Percentiles rank a stretch among this genome's conserved stretches.
Conservation (phyloP, 2,329 filamentous ascomycete genomes). For the Cercospora sp. region DNA sequence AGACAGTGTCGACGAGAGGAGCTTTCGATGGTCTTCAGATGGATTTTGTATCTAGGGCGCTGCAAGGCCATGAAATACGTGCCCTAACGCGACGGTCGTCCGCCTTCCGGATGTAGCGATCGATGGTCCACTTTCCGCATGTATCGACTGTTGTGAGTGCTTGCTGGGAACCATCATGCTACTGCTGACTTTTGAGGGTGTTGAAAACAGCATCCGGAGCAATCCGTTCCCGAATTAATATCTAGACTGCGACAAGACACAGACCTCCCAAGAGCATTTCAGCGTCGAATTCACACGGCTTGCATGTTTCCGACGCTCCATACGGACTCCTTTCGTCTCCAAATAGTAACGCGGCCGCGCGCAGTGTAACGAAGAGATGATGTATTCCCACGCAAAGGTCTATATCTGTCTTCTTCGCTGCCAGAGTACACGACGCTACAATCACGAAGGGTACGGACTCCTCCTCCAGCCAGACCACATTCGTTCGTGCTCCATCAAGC, state of each 20-base stretch:
- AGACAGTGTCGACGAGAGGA: background rate
- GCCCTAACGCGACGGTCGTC: too few relatives aligned
- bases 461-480: background rate
- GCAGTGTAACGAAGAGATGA: background rate
- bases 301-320: background rate
- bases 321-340: background rate
- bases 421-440: background rate
- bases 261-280: background rate
- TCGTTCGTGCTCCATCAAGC: background rate
- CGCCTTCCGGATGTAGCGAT: too few relatives aligned
- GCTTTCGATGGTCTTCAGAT: background rate
- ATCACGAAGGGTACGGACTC: background rate
- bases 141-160: background rate
- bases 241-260: background rate
- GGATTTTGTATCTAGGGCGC: background rate
- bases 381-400: background rate
- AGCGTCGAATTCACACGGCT: background rate
- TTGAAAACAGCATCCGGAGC: background rate
- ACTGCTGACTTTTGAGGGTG: background rate
- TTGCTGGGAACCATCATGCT: background rate
- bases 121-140: background rate
- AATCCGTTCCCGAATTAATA: background rate
- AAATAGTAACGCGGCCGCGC: background rate
- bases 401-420: background rate
- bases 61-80: background rate